phyloP scores from a whole-genome alignment of 208 protist genomes.

The Acanthamoeba triangularis region DNA sequence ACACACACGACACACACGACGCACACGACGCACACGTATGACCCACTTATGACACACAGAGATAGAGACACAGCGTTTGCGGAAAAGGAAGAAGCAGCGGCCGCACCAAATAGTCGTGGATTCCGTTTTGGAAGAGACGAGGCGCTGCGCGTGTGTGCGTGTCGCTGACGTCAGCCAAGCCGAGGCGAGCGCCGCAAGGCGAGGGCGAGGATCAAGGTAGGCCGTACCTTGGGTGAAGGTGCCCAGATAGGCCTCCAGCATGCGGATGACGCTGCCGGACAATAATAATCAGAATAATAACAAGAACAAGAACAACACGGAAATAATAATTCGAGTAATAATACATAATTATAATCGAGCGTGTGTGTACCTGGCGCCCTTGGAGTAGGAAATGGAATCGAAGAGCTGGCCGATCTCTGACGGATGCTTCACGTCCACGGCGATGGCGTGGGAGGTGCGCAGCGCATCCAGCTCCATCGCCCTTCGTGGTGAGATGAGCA shows the following conservation, averaged over 20 bases:
- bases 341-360: background rate
- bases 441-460: constrained; percentile 82
- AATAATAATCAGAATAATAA: background rate
- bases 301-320: background rate
- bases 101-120: constrained; percentile 8
- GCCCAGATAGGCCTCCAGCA: constrained; percentile 33
- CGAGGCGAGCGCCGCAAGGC: background rate
- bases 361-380: constrained; percentile 72
- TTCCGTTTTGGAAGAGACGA: constrained; percentile 1
- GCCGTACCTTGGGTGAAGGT: constrained; percentile 17
- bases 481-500: background rate
- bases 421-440: constrained; percentile 95
- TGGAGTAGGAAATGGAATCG: constrained; percentile 85
- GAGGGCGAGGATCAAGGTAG: background rate
- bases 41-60: constrained; percentile 97
- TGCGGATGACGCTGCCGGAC: background rate
- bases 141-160: background rate
- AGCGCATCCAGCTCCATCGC: constrained; percentile 66
- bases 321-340: background rate
- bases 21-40: constrained; percentile 88
- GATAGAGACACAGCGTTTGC: constrained; percentile 92
- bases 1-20: constrained; percentile 95
- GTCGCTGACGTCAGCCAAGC: background rate
- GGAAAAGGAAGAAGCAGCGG: background rate
- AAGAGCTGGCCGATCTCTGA: constrained; percentile 88